These are phyloP conservation scores for Acer campestre DNA, from an alignment of 345 rosid genomes.

Conservation along the genomic window DNA sequence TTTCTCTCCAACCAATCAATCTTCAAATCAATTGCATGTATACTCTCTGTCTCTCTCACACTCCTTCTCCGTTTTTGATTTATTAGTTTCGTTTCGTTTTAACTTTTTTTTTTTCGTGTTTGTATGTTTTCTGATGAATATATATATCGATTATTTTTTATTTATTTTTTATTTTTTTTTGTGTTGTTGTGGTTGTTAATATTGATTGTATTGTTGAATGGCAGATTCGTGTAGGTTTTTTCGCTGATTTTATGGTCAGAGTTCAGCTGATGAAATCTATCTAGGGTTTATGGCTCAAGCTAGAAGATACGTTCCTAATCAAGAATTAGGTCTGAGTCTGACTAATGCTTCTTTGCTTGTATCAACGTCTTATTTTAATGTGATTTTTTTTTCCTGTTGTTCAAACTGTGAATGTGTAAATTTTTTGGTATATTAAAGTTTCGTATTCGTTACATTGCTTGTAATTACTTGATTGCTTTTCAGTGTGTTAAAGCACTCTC, in stretches of 20 bases:
- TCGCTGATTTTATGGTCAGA: slow-evolving; percentile 4
- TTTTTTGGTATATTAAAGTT: background rate
- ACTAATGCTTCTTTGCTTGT: background rate
- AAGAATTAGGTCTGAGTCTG: slow-evolving; percentile 37
- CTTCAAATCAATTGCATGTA: slow-evolving; percentile 20
- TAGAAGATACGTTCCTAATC: slow-evolving; percentile 37
- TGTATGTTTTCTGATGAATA: background rate
- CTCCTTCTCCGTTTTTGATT: background rate
- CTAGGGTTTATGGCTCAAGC: slow-evolving; percentile 42
- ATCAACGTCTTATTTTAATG: background rate
- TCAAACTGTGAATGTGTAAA: background rate
- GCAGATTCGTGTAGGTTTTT: slow-evolving; percentile 17
- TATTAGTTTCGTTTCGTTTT: background rate
- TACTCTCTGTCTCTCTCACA: slow-evolving; percentile 3
- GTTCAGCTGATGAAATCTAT: slow-evolving; percentile 26
- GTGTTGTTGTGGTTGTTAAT: background rate
- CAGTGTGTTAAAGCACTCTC: background rate
- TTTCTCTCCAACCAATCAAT: slow-evolving; percentile 4
- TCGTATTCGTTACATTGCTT: background rate
- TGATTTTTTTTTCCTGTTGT: background rate
- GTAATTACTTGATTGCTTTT: background rate
- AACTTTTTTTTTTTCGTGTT: background rate
- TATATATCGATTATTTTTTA: background rate
- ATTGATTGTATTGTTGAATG: background rate
- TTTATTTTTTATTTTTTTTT: background rate